Evolutionary conservation across 2,329 filamentous ascomycete species (phyloP), one percentile per base, ranked within the genome.

Genomic region (Ascochyta rabiei): DNA sequence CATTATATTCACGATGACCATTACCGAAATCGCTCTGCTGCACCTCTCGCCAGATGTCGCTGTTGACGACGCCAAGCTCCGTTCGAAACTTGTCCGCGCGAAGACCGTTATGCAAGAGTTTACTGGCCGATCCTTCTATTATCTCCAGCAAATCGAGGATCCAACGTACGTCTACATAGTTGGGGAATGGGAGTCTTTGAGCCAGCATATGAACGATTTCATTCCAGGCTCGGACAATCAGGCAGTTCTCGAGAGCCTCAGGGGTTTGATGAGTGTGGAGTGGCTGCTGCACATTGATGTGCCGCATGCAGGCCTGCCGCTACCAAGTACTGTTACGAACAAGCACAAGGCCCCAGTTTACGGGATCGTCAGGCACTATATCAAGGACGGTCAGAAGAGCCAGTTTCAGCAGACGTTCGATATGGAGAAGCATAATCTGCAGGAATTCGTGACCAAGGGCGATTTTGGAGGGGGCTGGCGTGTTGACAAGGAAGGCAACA

Each of bases 21-120:
- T 79, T 47, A 80, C 79, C n/a, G 79, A 82, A 62, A 59, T 82
- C 34, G 79, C 79, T 3, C 73, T 78, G 31, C 70, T 81, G 6
- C 74, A 68, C 18, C 64, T 80, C 26, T 68, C 66, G 13, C 57
- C 65, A 26, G 57, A 60, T 31, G 62, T 60, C 34, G 58, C 62
- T 16, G 21, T 61, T 38, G 35, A 61, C 3, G 57, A 68, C 9
- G 34, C 67, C 16, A 43, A 55, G 4, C 47, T 77, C 4, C 62
- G 64, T 35, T 51, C 62, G 16, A 73, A 69, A n/a, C 70, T 81
- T 4, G 48, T 53, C 15, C 56, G 65, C 33, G 79, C 76, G 2
- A 76, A 75, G 49, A 48, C 59, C 2, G 68, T 69, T 13, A 76
- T 80, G 64, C 67, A 75, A 45, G 53, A 63, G 1, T 76, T 67